Base-by-base conservation (phyloP, 345 rosid species). In the Citrus hindsii region DNA sequence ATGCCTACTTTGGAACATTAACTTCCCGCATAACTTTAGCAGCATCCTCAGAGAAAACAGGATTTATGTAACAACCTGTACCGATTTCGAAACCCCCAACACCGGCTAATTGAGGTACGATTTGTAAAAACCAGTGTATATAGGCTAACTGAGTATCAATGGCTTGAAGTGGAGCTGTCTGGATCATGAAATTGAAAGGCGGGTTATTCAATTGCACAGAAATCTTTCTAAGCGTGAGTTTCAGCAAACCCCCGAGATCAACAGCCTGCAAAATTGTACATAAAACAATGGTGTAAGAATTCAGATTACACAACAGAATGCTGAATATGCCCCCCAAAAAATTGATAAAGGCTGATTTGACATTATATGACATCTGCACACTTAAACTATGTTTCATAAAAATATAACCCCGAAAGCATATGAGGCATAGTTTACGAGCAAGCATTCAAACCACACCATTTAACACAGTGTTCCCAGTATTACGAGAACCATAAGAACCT, bases 151-250 rank as follows among this genome's bases (percentile, higher is more conserved):
- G 86, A 1, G 85, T 82, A 33, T 82, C 82, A 0, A 83, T 72
- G 56, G 83, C 77, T 68, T 83, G 79, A 51, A 90, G 84, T 1
- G 97, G 97, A 73, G 97, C 87, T 38, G 94, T 91, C 22, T 94
- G 98, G 83, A 94, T 94, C 97, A 94, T 94, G 77, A 90, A 91
- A 78, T 92, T 90, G 86, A 87, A 94, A 1, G 97, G 97, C 0
- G 92, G 97, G n/a, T 86, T 84, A 16, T 94, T 87, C 80, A 94
- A 77, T 58, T 89, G 97, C 67, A 74, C 59, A 14, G 84, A 78
- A 59, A 92, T 85, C 86, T 94, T 94, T 75, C 76, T 85, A 21
- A 94, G 95, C 89, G 86, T 85, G 76, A 91, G 90, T 87, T 88
- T 92, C 66, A 92, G 77, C 64, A 94, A 32, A 70, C 89, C 90